These are phyloP conservation scores for Kalmusia sp. DNA, from an alignment of 2,329 filamentous ascomycete species.

Conservation along the genomic window DNA sequence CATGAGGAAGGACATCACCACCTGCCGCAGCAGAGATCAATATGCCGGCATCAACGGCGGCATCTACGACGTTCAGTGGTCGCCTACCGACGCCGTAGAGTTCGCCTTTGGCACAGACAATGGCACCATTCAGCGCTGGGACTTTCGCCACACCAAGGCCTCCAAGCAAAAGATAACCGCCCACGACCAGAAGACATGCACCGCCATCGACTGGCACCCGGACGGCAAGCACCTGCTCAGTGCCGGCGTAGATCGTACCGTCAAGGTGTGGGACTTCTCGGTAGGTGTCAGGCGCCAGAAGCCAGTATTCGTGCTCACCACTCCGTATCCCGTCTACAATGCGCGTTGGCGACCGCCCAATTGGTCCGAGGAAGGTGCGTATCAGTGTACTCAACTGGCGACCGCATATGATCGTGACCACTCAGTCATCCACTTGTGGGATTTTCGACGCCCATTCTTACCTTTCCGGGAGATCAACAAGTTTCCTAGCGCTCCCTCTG, in stretches of 20 bases:
- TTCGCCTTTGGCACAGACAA: conserved; percentile 71
- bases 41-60: conserved; percentile 66
- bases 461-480: conserved; percentile 67
- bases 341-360: conserved; percentile 69
- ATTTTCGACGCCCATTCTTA: conserved; percentile 67
- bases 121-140: conserved; percentile 69
- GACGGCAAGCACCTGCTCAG: conserved; percentile 70
- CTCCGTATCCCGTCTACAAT: conserved; percentile 67
- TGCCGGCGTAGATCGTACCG: conserved; percentile 66
- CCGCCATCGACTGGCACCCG: conserved; percentile 71
- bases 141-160: conserved; percentile 63
- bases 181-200: conserved; percentile 65
- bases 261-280: conserved; percentile 71
- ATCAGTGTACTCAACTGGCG: conserved; percentile 68
- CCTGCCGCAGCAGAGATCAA: conserved; percentile 61
- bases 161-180: conserved; percentile 67
- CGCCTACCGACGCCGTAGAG: conserved; percentile 66
- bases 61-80: conserved; percentile 70
- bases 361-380: conserved; percentile 62
- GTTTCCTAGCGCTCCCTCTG: conserved; percentile 62
- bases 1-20: conserved; percentile 58
- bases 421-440: conserved; percentile 68
- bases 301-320: conserved; percentile 63
- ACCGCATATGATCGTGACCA: conserved; percentile 69
- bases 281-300: conserved; percentile 64